Evolutionary conservation across 225 moss, liverwort and hornwort genomes (phyloP).

Genomic region (Rhytidiadelphus loreus): DNA sequence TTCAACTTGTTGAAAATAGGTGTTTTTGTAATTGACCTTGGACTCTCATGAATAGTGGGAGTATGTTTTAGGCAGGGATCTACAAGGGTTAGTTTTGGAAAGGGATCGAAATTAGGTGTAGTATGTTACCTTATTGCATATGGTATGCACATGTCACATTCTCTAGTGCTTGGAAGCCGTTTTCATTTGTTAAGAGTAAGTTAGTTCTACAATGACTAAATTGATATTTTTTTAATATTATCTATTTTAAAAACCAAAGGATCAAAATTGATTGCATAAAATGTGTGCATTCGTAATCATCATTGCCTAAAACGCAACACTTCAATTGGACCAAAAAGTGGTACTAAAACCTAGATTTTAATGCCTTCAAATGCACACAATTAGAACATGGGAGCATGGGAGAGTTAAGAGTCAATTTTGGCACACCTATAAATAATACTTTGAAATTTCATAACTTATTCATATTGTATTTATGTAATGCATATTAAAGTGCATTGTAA

Average conservation of each 20-base stretch:
- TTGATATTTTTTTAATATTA: background rate
- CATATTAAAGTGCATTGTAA: background rate
- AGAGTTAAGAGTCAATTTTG: background rate
- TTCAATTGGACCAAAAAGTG: background rate
- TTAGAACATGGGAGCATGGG: rapidly evolving
- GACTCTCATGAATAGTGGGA: no score
- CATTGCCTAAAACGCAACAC: rapidly evolving
- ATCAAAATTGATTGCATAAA: background rate
- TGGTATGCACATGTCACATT: no score
- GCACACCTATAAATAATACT: background rate
- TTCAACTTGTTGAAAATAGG: no score
- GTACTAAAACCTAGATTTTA: background rate
- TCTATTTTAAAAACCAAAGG: background rate
- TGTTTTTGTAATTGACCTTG: no score
- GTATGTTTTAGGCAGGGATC: no score
- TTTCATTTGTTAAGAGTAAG: background rate
- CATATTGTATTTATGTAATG: background rate
- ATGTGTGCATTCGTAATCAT: background rate
- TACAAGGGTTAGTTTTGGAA: no score
- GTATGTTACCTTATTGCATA: no score
- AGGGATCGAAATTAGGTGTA: no score
- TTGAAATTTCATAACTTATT: background rate
- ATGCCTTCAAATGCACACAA: background rate
- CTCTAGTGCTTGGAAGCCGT: no score
- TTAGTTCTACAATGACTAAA: background rate